Evolutionary conservation across 192 early-diverging fungal species (phyloP).

Genomic region (Coemansia erecta): DNA sequence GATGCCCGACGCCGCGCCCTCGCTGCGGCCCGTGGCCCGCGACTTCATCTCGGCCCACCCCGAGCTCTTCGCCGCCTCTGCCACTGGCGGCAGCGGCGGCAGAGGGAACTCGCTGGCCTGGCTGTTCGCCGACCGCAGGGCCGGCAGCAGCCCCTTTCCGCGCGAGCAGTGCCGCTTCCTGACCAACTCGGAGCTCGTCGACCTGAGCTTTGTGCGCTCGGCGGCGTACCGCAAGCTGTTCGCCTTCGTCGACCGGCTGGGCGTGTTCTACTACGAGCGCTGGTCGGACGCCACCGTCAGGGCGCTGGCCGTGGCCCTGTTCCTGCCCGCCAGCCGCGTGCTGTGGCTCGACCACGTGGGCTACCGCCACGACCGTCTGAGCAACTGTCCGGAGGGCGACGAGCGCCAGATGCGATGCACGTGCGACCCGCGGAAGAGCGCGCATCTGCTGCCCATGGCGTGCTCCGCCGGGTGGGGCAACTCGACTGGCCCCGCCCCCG

Average conservation of each 20-base stretch:
- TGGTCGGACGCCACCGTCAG: constrained; percentile 59
- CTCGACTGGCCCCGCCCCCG: no score
- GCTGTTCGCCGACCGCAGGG: constrained; percentile 1
- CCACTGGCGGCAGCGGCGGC: no score
- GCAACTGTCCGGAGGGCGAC: constrained; percentile 61
- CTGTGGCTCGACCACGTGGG: constrained; percentile 64
- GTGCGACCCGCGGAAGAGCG: constrained; percentile 33
- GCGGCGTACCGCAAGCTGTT: constrained; percentile 56
- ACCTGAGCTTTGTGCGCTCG: constrained; percentile 63
- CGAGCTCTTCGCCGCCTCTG: neutral
- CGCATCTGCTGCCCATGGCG: constrained; percentile 30
- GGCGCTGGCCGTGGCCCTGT: constrained; percentile 58
- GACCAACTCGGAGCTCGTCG: constrained; percentile 79
- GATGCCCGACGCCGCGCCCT: constrained; percentile 7
- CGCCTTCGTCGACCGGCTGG: constrained; percentile 48
- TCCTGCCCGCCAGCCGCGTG: constrained; percentile 50
- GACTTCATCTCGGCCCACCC: constrained; percentile 1
- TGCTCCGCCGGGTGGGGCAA: constrained; percentile 25
- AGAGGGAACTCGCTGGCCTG: constrained; percentile 23
- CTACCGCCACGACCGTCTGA: constrained; percentile 56
- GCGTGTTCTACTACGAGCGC: constrained; percentile 53
- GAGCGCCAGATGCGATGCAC: constrained; percentile 23
- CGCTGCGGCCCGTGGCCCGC: constrained; percentile 2
- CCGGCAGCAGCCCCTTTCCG: no score
- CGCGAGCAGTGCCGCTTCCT: constrained; percentile 65